Percentiles rank a stretch among this genome's conserved stretches.
Conservation (phyloP, 2,329 filamentous ascomycete genomes). For the Endothia cerciana region DNA sequence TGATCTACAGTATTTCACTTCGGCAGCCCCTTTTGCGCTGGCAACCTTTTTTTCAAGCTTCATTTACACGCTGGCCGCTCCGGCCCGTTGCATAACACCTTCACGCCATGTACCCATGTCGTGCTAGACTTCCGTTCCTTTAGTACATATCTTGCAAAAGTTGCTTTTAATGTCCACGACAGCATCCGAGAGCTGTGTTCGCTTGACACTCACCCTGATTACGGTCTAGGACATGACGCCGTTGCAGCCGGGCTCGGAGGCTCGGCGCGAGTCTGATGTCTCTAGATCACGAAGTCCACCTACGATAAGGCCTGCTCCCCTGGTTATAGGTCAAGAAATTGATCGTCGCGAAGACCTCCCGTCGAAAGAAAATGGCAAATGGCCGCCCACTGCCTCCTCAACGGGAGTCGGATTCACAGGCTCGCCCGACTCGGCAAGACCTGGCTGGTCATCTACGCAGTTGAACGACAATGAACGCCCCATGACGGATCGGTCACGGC, state of each 20-base stretch:
- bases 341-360: background rate
- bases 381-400: slow-evolving; percentile 3
- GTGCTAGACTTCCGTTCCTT: background rate
- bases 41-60: background rate
- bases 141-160: background rate
- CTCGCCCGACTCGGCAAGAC: background rate
- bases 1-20: background rate
- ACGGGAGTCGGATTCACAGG: background rate
- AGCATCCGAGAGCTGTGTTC: background rate
- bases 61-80: background rate
- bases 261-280: slow-evolving; percentile 12
- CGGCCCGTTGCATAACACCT: background rate
- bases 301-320: background rate
- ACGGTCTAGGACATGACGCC: slow-evolving; percentile 12
- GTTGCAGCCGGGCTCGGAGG: slow-evolving; percentile 14
- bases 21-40: background rate
- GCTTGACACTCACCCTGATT: background rate
- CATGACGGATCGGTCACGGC: background rate
- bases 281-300: background rate
- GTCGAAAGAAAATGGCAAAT: background rate
- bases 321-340: background rate
- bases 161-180: background rate
- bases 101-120: background rate
- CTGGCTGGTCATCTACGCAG: slow-evolving; percentile 10
- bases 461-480: background rate